Conservation (phyloP, 2,329 filamentous ascomycete species). For the Ciborinia camelliae region DNA sequence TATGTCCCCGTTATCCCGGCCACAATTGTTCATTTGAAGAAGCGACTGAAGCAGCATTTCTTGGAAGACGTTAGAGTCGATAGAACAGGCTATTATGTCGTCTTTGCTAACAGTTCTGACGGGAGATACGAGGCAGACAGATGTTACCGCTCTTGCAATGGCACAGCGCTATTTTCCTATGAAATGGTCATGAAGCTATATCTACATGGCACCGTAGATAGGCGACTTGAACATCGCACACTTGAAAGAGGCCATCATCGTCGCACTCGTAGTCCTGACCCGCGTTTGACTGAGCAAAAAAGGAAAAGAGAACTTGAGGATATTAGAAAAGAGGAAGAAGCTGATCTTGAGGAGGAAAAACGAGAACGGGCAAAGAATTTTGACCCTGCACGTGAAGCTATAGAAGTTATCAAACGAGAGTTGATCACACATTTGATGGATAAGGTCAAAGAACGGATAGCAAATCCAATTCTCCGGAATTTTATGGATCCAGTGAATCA, state of each 20-base stretch:
- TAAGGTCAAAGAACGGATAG: conserved; percentile 85
- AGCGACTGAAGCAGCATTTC: conserved; percentile 76
- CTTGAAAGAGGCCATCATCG: conserved; percentile 35
- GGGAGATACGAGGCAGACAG: conserved; percentile 79
- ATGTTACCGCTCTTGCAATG: conserved; percentile 75
- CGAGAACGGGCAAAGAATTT: conserved; percentile 80
- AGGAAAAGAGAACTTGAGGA: conserved; percentile 65
- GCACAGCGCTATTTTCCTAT: conserved; percentile 86
- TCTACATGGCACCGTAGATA: conserved; percentile 31
- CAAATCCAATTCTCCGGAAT: conserved; percentile 73
- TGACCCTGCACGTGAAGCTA: conserved; percentile 83
- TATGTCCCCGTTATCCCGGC: conserved; percentile 83
- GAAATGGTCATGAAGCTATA: conserved; percentile 87
- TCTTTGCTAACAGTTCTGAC: conserved; percentile 75
- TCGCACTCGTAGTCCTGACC: conserved; percentile 45
- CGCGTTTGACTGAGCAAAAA: conserved; percentile 44
- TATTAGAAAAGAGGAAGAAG: conserved; percentile 68
- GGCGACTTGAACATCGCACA: conserved; percentile 21
- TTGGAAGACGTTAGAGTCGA: conserved; percentile 83
- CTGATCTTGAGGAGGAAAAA: conserved; percentile 87
- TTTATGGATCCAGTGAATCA: conserved; percentile 82
- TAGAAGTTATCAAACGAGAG: conserved; percentile 74
- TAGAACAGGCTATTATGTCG: conserved; percentile 81
- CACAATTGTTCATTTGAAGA: conserved; percentile 86
- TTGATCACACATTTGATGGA: conserved; percentile 82